Base-by-base conservation (phyloP, 805 yeast species). In the Saccharomycopsis capsularis region DNA sequence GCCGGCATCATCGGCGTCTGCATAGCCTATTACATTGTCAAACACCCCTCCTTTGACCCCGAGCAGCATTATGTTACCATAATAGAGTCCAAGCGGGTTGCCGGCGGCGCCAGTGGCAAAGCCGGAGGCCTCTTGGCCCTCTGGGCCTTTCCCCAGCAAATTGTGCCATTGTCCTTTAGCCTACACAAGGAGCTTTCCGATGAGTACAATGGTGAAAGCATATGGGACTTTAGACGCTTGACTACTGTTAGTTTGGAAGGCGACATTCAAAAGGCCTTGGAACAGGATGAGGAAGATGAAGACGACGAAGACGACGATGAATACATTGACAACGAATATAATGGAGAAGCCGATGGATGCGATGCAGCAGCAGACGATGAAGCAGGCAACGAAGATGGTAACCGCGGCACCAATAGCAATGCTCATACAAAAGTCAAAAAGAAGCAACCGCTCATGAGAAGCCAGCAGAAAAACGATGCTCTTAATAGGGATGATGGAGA, bases 1-100 rank as follows among this genome's bases (percentile, higher is more conserved):
- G 98, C 96, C 0, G 99, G 99, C 21, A 91, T 91, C 58, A 85
- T 91, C 35, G 99, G 99, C 35, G 95, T 88, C 5, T 87, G 96
- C 62, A 86, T 93, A 1, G 97, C 98, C 1, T 93, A 85, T 65
- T 91, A 82, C 60, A 64, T 93, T 36, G 85, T 93, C 1, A 75
- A 76, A 50, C 98, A 91, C 63, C 91, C 95, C 2, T 74, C 75
- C 48, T 91, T 81, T 63, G 82, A 84, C 58, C 78, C 85, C 0
- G 68, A 71, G 29, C 81, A 78, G 50, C 81, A 86, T 61, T 89
- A 86, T 59, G 85, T 91, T 55, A 85, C 96, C 4, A 76, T 91
- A 18, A 62, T 93, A 13, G 99, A 91, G 64, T 81, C 91, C 46
- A 87, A 86, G 54, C 73, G 95, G 59, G 95, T 95, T 4, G 99